Conservation (phyloP, 2,329 filamentous ascomycete species). For the Tolypocladium tropicale region DNA sequence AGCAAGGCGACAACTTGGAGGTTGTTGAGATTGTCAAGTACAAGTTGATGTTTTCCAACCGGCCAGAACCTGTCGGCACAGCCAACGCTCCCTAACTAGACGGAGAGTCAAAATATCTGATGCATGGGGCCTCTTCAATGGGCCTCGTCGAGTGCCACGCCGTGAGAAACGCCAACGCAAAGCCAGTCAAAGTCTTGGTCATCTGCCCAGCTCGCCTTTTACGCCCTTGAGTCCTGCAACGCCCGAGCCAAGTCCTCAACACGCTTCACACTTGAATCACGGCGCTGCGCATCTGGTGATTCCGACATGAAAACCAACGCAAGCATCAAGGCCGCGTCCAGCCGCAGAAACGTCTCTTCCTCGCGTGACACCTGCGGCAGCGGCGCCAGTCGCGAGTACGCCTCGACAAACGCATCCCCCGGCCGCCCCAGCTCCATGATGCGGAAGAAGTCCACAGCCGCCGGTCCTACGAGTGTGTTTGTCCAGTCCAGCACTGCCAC, state of each 20-base stretch:
- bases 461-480: slow-evolving; percentile 6
- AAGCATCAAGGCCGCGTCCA: slow-evolving; percentile 9
- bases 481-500: slow-evolving; percentile 10
- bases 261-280: slow-evolving; percentile 1
- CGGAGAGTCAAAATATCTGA: neutral
- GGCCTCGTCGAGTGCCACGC: neutral
- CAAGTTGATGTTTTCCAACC: slow-evolving; percentile 73
- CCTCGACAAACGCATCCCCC: slow-evolving; percentile 4
- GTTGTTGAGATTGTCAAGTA: slow-evolving; percentile 79
- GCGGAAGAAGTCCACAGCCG: slow-evolving; percentile 6
- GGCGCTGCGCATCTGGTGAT: slow-evolving; percentile 5
- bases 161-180: neutral
- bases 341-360: slow-evolving; percentile 6
- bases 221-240: neutral
- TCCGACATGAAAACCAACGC: slow-evolving; percentile 10
- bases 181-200: neutral
- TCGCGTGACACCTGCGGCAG: slow-evolving; percentile 1
- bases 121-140: neutral
- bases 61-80: slow-evolving; percentile 75
- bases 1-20: slow-evolving; percentile 50
- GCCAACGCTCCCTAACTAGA: slow-evolving; percentile 2
- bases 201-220: neutral
- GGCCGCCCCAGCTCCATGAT: slow-evolving; percentile 6
- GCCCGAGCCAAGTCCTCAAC: slow-evolving; percentile 4
- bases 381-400: neutral